Base-by-base conservation (phyloP, 768 basidiomycete genomes). In the Rhodosporidiobolus odoratus region DNA sequence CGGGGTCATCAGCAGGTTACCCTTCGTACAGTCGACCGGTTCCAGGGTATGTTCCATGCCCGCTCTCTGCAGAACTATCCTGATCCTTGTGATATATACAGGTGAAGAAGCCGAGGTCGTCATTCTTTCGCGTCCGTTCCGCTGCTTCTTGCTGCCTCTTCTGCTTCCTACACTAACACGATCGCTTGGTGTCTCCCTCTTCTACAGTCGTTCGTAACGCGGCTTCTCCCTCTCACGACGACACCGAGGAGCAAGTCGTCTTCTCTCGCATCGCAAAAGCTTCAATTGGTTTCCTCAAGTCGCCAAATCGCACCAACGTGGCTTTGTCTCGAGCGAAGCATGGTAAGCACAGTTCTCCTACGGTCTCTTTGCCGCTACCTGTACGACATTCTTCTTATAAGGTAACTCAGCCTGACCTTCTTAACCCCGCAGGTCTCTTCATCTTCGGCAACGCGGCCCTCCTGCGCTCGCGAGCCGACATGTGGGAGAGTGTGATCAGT, bases 11-110 rank as follows among this genome's bases (percentile, higher is more conserved):
- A 43, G 43, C 43, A 89, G 88, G 84, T 89, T 50, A 83, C 84
- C 13, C 80, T 91, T 9, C 84, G 89, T 9, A 90, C 89, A 0
- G 84, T 91, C 2, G 89, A 91, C 71, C 89, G 87, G 59, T 91
- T 85, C 76, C 90, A 91, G n/a, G n/a, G n/a, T n/a, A n/a, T n/a
- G n/a, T n/a, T n/a, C n/a, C n/a, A n/a, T n/a, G n/a, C n/a, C n/a
- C n/a, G n/a, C n/a, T n/a, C n/a, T n/a, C n/a, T n/a, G n/a, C n/a
- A n/a, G n/a, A n/a, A n/a, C n/a, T n/a, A n/a, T n/a, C n/a, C n/a
- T n/a, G n/a, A n/a, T n/a, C n/a, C n/a, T n/a, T n/a, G n/a, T n/a
- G n/a, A n/a, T n/a, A n/a, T n/a, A n/a, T n/a, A n/a, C n/a, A 78
- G 89, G 89, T 4, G 78, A 79, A 52, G 79, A 79, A 61, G 79